Evolutionary conservation across 352 stramenopile genomes (phyloP).

Genomic region (Pseudoperonospora humuli): DNA sequence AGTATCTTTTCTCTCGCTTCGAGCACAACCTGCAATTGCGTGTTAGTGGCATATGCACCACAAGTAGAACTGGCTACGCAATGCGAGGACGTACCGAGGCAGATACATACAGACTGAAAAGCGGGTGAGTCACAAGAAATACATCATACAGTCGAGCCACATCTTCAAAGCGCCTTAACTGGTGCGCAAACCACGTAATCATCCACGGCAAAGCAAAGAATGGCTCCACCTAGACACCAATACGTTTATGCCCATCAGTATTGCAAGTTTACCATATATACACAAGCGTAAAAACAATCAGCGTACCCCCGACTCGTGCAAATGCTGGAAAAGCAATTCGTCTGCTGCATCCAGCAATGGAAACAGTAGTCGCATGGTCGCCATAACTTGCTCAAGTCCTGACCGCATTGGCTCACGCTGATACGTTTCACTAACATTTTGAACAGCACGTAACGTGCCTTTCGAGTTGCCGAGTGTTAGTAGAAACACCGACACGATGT

Average conservation of each 20-base stretch:
- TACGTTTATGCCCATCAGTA: slow-evolving; percentile 27
- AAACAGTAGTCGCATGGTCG: slow-evolving; percentile 57
- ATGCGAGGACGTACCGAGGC: slow-evolving; percentile 43
- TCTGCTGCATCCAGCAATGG: slow-evolving; percentile 61
- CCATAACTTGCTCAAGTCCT: slow-evolving; percentile 79
- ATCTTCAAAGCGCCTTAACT: slow-evolving; percentile 81
- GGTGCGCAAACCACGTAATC: slow-evolving; percentile 93
- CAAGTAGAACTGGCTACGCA: background rate
- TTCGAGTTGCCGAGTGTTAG: slow-evolving; percentile 74
- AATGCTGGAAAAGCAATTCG: slow-evolving; percentile 46
- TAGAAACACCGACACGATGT: slow-evolving; percentile 85
- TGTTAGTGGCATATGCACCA: background rate
- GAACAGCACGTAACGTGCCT: slow-evolving; percentile 47
- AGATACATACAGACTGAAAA: slow-evolving; percentile 89
- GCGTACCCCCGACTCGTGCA: slow-evolving; percentile 56
- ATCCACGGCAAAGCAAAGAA: slow-evolving; percentile 92
- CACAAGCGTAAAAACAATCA: background rate
- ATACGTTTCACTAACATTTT: slow-evolving; percentile 75
- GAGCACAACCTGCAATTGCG: slow-evolving; percentile 35
- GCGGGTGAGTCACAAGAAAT: slow-evolving; percentile 88
- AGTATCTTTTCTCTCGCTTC: slow-evolving; percentile 47
- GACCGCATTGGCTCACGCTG: slow-evolving; percentile 83
- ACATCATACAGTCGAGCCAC: slow-evolving; percentile 90
- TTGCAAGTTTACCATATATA: slow-evolving; percentile 3
- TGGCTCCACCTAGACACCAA: slow-evolving; percentile 73